These are phyloP conservation scores for Globisporangium carolinianum DNA, from an alignment of 352 stramenopile species.

Conservation along the genomic window DNA sequence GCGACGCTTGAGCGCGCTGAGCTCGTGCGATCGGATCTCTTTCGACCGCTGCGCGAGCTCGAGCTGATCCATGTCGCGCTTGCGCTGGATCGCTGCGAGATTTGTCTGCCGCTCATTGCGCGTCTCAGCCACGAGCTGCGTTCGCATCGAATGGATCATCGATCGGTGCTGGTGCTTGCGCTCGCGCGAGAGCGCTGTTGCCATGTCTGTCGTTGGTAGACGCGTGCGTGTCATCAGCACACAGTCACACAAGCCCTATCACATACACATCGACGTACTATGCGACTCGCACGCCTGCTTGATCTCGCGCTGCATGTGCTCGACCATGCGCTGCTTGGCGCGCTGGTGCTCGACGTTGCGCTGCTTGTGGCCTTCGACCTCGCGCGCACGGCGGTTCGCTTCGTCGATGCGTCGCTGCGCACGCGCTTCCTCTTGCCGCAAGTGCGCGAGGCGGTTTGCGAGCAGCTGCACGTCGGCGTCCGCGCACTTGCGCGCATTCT, in stretches of 20 bases:
- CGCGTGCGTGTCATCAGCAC: background rate
- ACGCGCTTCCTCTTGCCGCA: conserved; percentile 46
- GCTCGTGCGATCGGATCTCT: conserved; percentile 50
- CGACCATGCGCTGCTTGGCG: conserved; percentile 37
- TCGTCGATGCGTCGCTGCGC: conserved; percentile 66
- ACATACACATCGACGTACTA: conserved; percentile 19
- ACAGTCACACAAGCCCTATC: background rate
- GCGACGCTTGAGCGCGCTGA: conserved; percentile 27
- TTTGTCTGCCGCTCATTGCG: conserved; percentile 34
- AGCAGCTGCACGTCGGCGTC: conserved; percentile 55
- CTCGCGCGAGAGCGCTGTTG: conserved; percentile 26
- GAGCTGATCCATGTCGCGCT: conserved; percentile 30
- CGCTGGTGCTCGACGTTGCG: conserved; percentile 47
- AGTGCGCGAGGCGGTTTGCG: conserved; percentile 52
- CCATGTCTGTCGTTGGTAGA: conserved; percentile 10
- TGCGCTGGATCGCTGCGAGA: conserved; percentile 32
- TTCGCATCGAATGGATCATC: conserved; percentile 33
- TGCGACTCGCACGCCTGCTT: conserved; percentile 42
- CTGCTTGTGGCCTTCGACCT: conserved; percentile 58
- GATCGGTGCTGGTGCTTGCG: conserved; percentile 34
- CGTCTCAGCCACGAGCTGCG: conserved; percentile 48
- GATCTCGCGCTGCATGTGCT: conserved; percentile 55
- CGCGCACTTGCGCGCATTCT: conserved; percentile 46
- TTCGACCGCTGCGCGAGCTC: conserved; percentile 35
- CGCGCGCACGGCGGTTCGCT: conserved; percentile 42